Evolutionary conservation across 768 basidiomycete species (phyloP), one percentile per base, ranked within the genome.

Genomic region (Auricularia cornea): DNA sequence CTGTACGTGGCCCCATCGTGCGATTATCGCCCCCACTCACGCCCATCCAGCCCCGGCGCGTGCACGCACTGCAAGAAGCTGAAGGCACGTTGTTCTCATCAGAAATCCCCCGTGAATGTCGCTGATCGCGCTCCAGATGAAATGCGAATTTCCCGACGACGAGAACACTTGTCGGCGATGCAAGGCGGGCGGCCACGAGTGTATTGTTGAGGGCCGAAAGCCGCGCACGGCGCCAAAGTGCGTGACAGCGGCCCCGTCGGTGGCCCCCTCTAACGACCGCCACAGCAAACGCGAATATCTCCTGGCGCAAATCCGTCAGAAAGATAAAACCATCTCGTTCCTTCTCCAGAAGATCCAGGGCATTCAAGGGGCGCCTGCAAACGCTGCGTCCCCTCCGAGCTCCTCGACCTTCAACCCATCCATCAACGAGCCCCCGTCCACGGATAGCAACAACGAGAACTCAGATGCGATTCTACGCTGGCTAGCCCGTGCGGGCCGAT

Each of bases 31-130:
- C 20, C 20, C 44, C 29, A 28, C 41, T 28, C 44, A 54, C 59
- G 51, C 30, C 40, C 26, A 32, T 31, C 35, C 72, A 92, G 90
- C 51, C 85, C 87, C 66, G 89, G 91, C 63, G 91, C 91, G 51
- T 93, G 91, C 74, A 88, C 83, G 3, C 85, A 92, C 70, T 93
- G 91, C 82, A 93, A 92, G 74, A 88, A 86, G 70, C 84, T 92
- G 69, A 93, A 93, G 87, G 89, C 35, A 38, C 35, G 35, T 38
- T 38, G 88, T 75, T 63, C 84, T 76, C 33, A 63, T 59, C 61
- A 60, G 30, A 60, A 59, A 68, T 26, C 23, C 60, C 5, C 62
- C 18, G 38, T 59, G 62, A 10, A 48, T 40, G 60, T 65, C 70
- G 76, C 65, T 75, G 63, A 56, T 60, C 66, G 56, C 65, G 60